Base-by-base conservation (phyloP, 2,329 filamentous ascomycete genomes). In the Fusarium chlamydosporum region DNA sequence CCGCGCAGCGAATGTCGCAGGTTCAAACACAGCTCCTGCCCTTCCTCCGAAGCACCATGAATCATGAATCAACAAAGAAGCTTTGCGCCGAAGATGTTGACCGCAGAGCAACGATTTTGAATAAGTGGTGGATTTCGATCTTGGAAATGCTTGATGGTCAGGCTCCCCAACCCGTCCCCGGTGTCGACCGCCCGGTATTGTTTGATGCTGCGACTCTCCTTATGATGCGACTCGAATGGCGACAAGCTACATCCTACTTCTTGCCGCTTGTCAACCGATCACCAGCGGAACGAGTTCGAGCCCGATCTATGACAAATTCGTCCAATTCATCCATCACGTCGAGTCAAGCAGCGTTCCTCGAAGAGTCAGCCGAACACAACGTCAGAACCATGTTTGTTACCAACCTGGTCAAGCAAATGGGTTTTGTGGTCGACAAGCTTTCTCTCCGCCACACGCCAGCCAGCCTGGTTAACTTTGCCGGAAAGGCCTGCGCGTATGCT, bases 171-270 rank as follows among this genome's bases (percentile, higher is more conserved):
- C 90, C 91, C 4, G 89, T 97, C 15, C 89, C 93, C 2, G 92
- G 92, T 12, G 90, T 93, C n/a, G 94, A 97, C 74, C 86, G 93
- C 33, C 92, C 93, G 1, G 86, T 89, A 4, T 88, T 97, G 42
- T 85, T 97, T 33, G 94, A 97, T 75, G 91, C 89, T 7, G 86
- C 92, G 23, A 89, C 91, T 48, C 88, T 91, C 54, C 89, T 97
- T 75, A 97, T 97, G 94, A 91, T 91, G 79, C 88, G 94, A 46
- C 89, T 91, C 0, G 94, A 97, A 80, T 97, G 94, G 94, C 89
- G 92, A 65, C 84, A 91, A 54, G 86, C 89, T 27, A 91, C 91
- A 1, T 89, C 89, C 6, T 87, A 85, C 20, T 90, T 92, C 74
- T 86, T 88, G 59, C 87, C 91, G 0, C 78, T 92, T 29, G 81